phyloP scores from a whole-genome alignment of 441 rosid species.

The Syzygium malaccense region DNA sequence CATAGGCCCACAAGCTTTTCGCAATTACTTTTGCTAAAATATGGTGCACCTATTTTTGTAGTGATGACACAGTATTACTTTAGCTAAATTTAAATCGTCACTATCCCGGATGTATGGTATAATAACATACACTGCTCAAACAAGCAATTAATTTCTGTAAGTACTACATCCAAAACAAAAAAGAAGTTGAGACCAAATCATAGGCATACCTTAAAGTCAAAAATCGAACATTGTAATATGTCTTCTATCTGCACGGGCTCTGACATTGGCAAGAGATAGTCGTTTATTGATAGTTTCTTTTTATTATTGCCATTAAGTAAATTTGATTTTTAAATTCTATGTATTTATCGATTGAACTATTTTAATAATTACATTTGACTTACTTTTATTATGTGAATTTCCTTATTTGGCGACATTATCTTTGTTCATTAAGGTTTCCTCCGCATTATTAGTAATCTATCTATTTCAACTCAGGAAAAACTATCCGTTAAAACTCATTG shows the following conservation, averaged over 20 bases:
- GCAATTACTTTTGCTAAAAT: background rate
- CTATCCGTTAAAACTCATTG: background rate
- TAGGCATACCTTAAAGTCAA: background rate
- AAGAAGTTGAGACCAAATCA: background rate
- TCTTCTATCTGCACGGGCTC: rapidly evolving
- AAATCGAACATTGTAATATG: background rate
- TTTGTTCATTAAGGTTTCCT: background rate
- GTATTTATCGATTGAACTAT: rapidly evolving
- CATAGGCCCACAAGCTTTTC: background rate
- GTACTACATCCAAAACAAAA: background rate
- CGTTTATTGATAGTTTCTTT: too few relatives aligned
- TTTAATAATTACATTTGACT: background rate
- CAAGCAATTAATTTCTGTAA: background rate
- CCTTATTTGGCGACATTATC: background rate
- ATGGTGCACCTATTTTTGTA: background rate
- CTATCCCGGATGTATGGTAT: background rate
- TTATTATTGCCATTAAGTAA: background rate
- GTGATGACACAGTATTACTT: background rate
- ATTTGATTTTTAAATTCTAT: background rate
- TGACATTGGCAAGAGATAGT: background rate
- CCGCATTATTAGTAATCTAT: background rate
- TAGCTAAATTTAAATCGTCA: background rate
- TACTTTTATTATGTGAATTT: background rate
- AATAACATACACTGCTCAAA: background rate
- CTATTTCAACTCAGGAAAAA: background rate